A percentile compares a stretch with the other conserved stretches of the same genome.
These are phyloP conservation scores for Lasiodiplodia sp. DNA, from an alignment of 2,329 filamentous ascomycete genomes.

Conservation along the genomic window DNA sequence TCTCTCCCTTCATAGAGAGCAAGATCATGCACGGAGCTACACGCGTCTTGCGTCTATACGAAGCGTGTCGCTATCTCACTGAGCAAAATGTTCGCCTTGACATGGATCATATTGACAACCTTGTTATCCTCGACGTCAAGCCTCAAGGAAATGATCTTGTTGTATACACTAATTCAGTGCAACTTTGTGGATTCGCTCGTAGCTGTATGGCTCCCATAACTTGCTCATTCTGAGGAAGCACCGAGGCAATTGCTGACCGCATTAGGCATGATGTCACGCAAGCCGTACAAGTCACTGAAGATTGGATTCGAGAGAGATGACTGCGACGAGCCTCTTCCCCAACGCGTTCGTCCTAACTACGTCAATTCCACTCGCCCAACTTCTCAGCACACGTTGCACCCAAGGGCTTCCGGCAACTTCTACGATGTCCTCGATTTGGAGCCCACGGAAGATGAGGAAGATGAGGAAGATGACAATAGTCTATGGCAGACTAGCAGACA, in stretches of 20 bases:
- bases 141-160: conserved; percentile 65
- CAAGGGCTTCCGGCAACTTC: conserved; percentile 36
- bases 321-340: conserved; percentile 57
- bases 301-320: conserved; percentile 78
- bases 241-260: not conserved
- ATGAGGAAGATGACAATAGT: conserved; percentile 20
- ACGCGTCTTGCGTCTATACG: conserved; percentile 60
- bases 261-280: conserved; percentile 74
- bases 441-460: conserved; percentile 38
- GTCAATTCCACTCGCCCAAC: not conserved
- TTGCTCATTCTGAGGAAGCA: no score
- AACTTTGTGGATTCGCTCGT: conserved; percentile 76
- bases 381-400: not conserved
- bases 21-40: conserved; percentile 72
- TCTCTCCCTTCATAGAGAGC: conserved; percentile 68
- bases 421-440: conserved; percentile 42
- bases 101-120: conserved; percentile 82
- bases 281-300: conserved; percentile 72
- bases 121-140: conserved; percentile 71
- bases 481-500: not conserved
- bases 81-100: conserved; percentile 72
- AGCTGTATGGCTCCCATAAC: conserved; percentile 40
- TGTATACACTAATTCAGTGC: conserved; percentile 80
- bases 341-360: not conserved
- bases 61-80: conserved; percentile 54